These are phyloP conservation scores for Bruguiera sexangula DNA, from an alignment of 345 rosid species.

Conservation along the genomic window DNA sequence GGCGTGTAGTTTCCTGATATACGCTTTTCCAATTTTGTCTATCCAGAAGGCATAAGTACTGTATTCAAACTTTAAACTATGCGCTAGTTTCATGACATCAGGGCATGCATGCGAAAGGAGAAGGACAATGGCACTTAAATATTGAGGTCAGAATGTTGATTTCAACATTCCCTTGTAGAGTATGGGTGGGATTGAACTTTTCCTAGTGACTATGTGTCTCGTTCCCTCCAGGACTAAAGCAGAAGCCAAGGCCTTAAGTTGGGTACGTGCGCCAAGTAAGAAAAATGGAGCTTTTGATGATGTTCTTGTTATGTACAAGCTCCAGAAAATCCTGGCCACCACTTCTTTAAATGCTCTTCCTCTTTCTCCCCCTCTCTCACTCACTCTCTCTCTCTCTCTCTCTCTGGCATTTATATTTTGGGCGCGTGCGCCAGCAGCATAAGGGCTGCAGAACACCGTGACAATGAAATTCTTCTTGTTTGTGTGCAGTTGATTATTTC, in stretches of 20 bases:
- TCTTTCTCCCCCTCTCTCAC: neutral
- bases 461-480: slow-evolving; percentile 25
- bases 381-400: neutral
- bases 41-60: neutral
- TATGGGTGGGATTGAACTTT: slow-evolving; percentile 18
- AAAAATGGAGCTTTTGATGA: slow-evolving; percentile 8
- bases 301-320: slow-evolving; percentile 18
- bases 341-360: neutral
- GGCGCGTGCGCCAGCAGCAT: slow-evolving; percentile 39
- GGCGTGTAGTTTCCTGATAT: no score
- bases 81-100: slow-evolving; percentile 1
- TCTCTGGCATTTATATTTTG: slow-evolving; percentile 39
- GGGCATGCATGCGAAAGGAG: neutral
- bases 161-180: slow-evolving; percentile 5
- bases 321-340: neutral
- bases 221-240: slow-evolving; percentile 5
- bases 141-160: slow-evolving; percentile 11
- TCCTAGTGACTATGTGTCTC: neutral
- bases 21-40: neutral
- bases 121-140: slow-evolving; percentile 6
- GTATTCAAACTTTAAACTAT: neutral
- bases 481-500: neutral
- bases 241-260: neutral
- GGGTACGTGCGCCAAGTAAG: neutral
- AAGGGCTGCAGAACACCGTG: slow-evolving; percentile 17